Evolutionary conservation across 1,284 basidiomycete species (phyloP).

Genomic region (Puccinia triticina): DNA sequence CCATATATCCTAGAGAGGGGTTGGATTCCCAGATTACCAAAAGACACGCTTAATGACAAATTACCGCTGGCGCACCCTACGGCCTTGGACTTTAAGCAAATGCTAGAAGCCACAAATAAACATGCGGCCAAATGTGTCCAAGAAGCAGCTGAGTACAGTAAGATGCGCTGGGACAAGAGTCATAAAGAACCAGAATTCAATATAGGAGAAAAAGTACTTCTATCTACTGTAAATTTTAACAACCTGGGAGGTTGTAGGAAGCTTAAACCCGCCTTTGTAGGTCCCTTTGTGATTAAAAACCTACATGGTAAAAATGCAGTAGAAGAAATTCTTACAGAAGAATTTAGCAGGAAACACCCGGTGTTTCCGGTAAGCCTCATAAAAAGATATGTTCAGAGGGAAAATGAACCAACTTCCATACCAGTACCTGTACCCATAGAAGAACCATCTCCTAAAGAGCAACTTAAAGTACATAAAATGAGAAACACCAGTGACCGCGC

Average conservation of each 20-base stretch:
- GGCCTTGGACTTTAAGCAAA: background rate
- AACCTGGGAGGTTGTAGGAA: background rate
- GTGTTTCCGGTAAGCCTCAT: background rate
- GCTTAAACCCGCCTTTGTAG: background rate
- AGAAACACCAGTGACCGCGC: too few relatives aligned
- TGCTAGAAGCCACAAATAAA: background rate
- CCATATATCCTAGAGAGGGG: slow-evolving; percentile 20
- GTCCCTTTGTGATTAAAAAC: background rate
- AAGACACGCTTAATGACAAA: slow-evolving; percentile 2
- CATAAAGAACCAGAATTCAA: slow-evolving; percentile 1
- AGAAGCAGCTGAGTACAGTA: background rate
- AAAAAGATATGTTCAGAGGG: background rate
- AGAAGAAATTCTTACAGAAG: background rate
- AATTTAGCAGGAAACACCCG: background rate
- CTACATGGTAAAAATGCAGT: background rate
- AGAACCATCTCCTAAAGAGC: too few relatives aligned
- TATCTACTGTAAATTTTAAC: background rate
- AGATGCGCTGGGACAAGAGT: background rate
- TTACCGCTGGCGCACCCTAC: background rate
- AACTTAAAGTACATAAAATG: too few relatives aligned
- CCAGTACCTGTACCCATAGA: too few relatives aligned
- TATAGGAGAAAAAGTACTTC: background rate
- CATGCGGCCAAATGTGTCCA: background rate
- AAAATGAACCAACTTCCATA: too few relatives aligned
- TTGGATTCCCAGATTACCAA: background rate